phyloP scores from a whole-genome alignment of 768 basidiomycete genomes.

The Dioszegia hungarica region DNA sequence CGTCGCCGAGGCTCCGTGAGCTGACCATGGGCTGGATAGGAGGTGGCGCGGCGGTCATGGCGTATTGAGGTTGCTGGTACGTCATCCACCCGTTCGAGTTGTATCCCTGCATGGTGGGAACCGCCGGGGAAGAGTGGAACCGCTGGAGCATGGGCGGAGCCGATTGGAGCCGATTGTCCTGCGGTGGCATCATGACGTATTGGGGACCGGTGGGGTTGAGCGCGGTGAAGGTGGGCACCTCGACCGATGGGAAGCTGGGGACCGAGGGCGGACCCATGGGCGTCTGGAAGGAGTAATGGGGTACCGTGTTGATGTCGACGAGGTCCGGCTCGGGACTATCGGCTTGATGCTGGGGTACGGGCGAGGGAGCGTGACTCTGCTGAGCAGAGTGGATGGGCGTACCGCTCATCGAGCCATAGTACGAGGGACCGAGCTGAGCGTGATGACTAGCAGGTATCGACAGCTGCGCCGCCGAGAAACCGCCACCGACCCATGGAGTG shows the following conservation, averaged over 20 bases:
- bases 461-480: constrained; percentile 30
- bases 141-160: constrained; percentile 31
- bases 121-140: constrained; percentile 29
- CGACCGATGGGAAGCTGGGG: constrained; percentile 19
- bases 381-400: background rate
- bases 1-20: background rate
- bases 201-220: constrained; percentile 13
- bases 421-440: constrained; percentile 20
- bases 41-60: background rate
- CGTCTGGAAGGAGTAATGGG: constrained; percentile 19
- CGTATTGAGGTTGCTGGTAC: constrained; percentile 11
- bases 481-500: constrained; percentile 29
- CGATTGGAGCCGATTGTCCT: constrained; percentile 22
- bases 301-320: constrained; percentile 22
- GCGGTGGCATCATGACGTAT: constrained; percentile 1
- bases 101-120: constrained; percentile 16
- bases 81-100: constrained; percentile 1
- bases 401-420: background rate
- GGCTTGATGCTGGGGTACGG: background rate
- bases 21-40: background rate
- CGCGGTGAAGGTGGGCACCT: constrained; percentile 7
- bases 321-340: constrained; percentile 14
- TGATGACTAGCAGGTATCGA: constrained; percentile 23
- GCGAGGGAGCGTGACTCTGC: constrained; percentile 2
- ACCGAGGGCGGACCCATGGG: constrained; percentile 13